phyloP scores from a whole-genome alignment of 371 early-diverging fungal species.

The Actinomortierella ambigua region DNA sequence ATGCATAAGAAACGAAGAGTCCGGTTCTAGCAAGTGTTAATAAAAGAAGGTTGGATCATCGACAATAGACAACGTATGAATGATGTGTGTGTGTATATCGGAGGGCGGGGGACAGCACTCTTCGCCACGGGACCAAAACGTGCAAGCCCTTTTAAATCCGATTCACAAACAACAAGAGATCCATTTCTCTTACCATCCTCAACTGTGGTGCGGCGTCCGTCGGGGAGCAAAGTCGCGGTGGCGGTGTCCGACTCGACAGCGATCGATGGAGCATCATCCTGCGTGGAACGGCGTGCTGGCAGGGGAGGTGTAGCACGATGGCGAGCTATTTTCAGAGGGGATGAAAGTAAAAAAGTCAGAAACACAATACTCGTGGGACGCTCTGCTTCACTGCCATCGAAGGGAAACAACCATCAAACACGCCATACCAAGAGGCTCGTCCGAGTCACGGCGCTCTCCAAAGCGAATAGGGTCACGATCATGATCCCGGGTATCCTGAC shows the following conservation, averaged over 20 bases:
- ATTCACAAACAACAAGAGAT: too few species aligned
- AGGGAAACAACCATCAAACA: not conserved
- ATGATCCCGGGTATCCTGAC: not conserved
- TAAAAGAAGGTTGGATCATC: too few species aligned
- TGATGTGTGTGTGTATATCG: too few species aligned
- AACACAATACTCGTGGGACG: not conserved
- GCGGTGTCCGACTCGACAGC: not conserved
- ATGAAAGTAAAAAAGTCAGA: not conserved
- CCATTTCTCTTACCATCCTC: conserved; percentile 26
- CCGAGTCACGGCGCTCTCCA: conserved; percentile 22
- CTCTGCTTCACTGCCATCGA: not conserved
- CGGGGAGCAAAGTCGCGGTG: not conserved
- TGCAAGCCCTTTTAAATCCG: too few species aligned
- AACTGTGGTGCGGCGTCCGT: conserved; percentile 23
- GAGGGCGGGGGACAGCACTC: too few species aligned
- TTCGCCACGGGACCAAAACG: too few species aligned
- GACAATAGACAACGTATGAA: too few species aligned
- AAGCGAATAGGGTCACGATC: conserved; percentile 23
- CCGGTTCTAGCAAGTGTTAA: too few species aligned
- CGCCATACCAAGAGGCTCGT: conserved; percentile 37
- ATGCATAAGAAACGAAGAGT: too few species aligned
- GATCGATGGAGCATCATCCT: conserved; percentile 16
- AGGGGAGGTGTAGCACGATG: conserved; percentile 30
- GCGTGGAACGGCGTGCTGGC: conserved; percentile 22
- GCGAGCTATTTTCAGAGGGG: conserved; percentile 19